Conservation (phyloP, 2,329 filamentous ascomycete species). For the Trichophyton verrucosum region DNA sequence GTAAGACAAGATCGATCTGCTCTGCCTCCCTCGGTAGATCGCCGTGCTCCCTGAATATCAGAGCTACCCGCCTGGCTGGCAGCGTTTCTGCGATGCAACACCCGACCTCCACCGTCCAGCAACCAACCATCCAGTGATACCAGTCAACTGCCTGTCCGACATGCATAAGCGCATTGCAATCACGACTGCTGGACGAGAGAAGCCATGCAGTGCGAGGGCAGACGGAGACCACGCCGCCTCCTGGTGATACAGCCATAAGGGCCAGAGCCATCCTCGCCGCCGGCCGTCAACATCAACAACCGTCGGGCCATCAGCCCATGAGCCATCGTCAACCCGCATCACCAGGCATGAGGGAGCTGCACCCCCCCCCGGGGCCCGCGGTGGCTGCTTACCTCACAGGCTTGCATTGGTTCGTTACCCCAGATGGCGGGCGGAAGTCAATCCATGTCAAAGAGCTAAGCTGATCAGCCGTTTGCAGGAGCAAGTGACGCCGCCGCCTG, state of each 20-base stretch:
- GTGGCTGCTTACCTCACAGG: not conserved
- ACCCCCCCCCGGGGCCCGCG: not conserved
- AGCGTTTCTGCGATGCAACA: not conserved
- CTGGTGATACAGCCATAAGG: not conserved
- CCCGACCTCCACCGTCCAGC: not conserved
- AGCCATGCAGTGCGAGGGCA: not conserved
- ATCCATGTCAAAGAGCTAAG: not conserved
- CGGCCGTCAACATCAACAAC: not conserved
- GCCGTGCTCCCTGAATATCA: not conserved
- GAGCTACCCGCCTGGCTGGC: not conserved
- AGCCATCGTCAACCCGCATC: not conserved
- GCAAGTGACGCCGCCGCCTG: conserved; percentile 2
- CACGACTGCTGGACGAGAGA: not conserved
- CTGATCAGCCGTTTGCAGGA: conserved; percentile 1
- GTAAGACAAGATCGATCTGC: not conserved
- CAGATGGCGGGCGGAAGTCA: not conserved
- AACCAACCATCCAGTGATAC: not conserved
- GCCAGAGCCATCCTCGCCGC: not conserved
- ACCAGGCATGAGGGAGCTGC: not conserved
- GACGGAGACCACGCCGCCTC: not conserved
- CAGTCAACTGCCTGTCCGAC: not conserved
- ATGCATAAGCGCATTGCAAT: not conserved
- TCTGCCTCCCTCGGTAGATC: not conserved
- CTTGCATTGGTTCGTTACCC: not conserved
- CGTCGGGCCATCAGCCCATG: not conserved